Base-by-base conservation (phyloP, 768 basidiomycete genomes). In the Galerina sulciceps region DNA sequence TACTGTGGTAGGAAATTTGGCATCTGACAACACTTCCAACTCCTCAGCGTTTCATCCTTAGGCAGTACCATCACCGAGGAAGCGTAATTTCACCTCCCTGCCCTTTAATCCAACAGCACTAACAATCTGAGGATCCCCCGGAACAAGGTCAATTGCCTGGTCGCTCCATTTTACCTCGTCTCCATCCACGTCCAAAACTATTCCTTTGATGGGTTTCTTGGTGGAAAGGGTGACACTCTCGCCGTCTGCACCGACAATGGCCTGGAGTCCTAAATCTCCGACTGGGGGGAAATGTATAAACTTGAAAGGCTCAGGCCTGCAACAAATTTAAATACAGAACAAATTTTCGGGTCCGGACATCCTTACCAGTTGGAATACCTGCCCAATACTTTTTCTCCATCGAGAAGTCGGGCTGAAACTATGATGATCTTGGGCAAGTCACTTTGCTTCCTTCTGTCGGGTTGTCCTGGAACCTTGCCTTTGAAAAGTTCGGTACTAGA, bases 261-360 rank as follows among this genome's bases (percentile, higher is more conserved):
- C 80, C 54, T 78, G 74, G 53, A 97, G 80, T 11, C 84, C 86
- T 50, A 90, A 70, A 52, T 84, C 82, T 54, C 79, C 72, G 31
- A 80, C 71, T 10, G 83, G 66, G 35, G 94, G 93, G 80, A 95
- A 96, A 53, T 83, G 76, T 72, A 97, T 87, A 74, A 86, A 96
- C 74, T 97, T 97, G 81, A 89, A 97, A 15, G 95, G 95, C 72
- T 96, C 93, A 11, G 94, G 94, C 95, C 95, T 96, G 50, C 58
- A 53, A 37, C 10, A 49, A 40, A 37, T 37, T 11, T 42, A 43
- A 35, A 18, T 10, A 17, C 56, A 26, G 11, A 41, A 22, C 35
- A 17, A 15, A 23, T 14, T 34, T 37, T 22, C 11, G 41, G 3
- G 9, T 13, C 44, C 10, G 15, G 10, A n/a, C 18, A 34, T 48